Base-by-base conservation (phyloP, 73 alveolate species). In the Paraurostyla sp. region DNA sequence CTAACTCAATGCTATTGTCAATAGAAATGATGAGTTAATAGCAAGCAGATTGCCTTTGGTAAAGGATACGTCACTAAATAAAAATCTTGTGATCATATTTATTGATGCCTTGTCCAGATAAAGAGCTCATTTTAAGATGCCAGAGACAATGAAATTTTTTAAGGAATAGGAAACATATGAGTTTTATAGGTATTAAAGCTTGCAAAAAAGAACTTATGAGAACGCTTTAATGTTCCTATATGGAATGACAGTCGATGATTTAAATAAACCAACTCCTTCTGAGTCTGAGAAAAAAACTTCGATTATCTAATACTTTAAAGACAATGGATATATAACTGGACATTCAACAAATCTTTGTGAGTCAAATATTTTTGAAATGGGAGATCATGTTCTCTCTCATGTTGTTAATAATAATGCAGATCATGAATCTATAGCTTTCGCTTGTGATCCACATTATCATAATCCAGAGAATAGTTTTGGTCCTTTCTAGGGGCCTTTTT, bases 401-500 rank as follows among this genome's bases (percentile, higher is more conserved):
- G 80, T 94, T 25, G 22, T 27, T 32, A 87, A 82, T 54, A 91
- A 83, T 32, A 60, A 52, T 71, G 90, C 90, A 60, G 98, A 94
- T 48, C 98, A 94, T 69, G 98, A 94, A 76, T 83, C 81, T 87
- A 71, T 88, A 2, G 95, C 97, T 20, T 78, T 71, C 88, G 90
- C 93, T 88, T 92, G 98, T 36, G 98, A 94, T 73, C 98, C 98
- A 0, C 78, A 94, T 73, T 94, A 38, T 65, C 76, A 88, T 50
- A 90, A 94, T 76, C 94, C 93, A 35, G 97, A 88, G 76, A 92
- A 85, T 52, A 80, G 93, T 80, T 92, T 88, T 76, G 90, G 95
- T 3, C 96, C 93, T 0, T 92, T 92, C 82, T 87, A 88, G 84
- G 98, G 98, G 0, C 97, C 96, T 7, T 92, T 90, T 83, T 94